Evolutionary conservation across 2,329 filamentous ascomycete genomes (phyloP), one percentile per base, ranked within the genome.

Genomic region (Diaporthe australafricana): DNA sequence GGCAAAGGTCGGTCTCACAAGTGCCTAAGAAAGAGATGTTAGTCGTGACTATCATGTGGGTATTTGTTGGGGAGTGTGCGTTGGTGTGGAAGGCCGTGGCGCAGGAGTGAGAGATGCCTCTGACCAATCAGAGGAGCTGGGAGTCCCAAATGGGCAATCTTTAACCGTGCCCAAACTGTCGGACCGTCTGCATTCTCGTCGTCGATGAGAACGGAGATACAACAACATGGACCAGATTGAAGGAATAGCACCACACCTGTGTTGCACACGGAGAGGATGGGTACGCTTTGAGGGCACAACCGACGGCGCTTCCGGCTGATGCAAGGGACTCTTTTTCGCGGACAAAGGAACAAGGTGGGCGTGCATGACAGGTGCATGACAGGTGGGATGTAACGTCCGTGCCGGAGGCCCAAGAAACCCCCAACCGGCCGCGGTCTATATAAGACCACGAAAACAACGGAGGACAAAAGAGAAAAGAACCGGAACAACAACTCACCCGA

Each of bases 281-380:
- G 55, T 42, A 22, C 3, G 17, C 16, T 22, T 30, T 27, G 32
- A 45, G 16, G 9, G 6, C 62, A 11, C 47, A 2, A 35, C n/a
- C 14, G 22, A n/a, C 55, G 55, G 62, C 45, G 14, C 20, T 20
- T 52, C 30, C 62, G 62, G 30, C 30, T 5, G 32, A 50, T 66
- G 47, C 47, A 27, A 50, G 62, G 45, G 42, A 52, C 30, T 27
- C 14, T 66, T 66, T 52, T 66, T n/a, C 32, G 17, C 30, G 30
- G 25, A 38, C 45, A 38, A 50, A 38, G 45, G 47, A 27, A 50
- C 45, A 5, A n/a, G 8, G 17, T 14, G 57, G 42, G 62, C n/a
- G n/a, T 50, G 45, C 22, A 60, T 60, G 55, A 60, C 55, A 60
- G 55, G 38, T 42, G 55, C 14, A 40, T 60, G 55, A 60, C 55